A percentile compares a stretch with the other conserved stretches of the same genome.
Conservation (phyloP, 2,329 filamentous ascomycete genomes). For the Fusarium sp. region DNA sequence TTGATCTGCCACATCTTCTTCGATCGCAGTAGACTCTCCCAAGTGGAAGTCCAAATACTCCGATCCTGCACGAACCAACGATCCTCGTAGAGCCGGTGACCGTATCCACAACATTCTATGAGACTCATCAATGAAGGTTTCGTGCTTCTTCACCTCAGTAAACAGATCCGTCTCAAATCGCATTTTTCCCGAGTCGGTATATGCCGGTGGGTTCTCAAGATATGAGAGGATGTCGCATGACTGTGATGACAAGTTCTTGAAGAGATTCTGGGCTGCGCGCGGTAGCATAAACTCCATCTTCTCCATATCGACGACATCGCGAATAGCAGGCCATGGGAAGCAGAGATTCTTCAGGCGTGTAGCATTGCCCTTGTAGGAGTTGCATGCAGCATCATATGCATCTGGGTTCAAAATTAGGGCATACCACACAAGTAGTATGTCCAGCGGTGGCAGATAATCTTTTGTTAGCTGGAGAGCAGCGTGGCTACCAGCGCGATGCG, state of each 20-base stretch:
- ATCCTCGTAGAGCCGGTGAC: conserved; percentile 17
- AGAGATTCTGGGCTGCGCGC: conserved; percentile 27
- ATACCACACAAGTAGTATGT: conserved; percentile 33
- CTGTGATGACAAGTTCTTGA: conserved; percentile 23
- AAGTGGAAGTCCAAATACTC: conserved; percentile 25
- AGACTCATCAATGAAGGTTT: conserved; percentile 16
- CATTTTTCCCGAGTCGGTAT: background rate
- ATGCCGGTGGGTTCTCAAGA: conserved; percentile 25
- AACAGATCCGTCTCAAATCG: conserved; percentile 18
- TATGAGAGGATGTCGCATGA: conserved; percentile 29
- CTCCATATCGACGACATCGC: conserved; percentile 26
- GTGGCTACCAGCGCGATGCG: conserved; percentile 20
- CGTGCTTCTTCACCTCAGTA: conserved; percentile 17
- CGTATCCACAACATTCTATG: conserved; percentile 28
- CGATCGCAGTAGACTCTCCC: background rate
- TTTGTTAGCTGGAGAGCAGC: conserved; percentile 27
- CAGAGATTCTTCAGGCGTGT: conserved; percentile 21
- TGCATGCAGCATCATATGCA: conserved; percentile 19
- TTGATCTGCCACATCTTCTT: background rate
- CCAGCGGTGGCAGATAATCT: conserved; percentile 27
- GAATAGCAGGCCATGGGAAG: conserved; percentile 34
- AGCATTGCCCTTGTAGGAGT: background rate
- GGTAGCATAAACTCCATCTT: conserved; percentile 18
- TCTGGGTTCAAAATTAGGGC: conserved; percentile 12
- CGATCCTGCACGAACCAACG: conserved; percentile 1